Evolutionary conservation across 768 basidiomycete genomes (phyloP), one percentile per base, ranked within the genome.

Genomic region (Boletellus ananiceps): DNA sequence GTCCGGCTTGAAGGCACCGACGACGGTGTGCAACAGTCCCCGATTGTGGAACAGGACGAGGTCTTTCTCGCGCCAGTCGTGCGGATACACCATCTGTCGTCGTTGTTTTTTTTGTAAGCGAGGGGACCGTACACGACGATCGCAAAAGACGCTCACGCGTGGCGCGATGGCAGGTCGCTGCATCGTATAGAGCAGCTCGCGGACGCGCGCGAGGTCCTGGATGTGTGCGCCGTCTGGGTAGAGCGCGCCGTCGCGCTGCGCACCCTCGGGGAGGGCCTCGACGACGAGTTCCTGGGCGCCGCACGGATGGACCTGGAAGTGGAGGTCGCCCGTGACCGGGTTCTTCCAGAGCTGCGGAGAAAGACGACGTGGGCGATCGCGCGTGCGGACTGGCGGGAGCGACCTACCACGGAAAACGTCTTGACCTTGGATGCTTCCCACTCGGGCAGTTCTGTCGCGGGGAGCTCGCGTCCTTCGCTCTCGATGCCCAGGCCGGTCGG

Each of bases 301-400:
- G 57, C 86, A 88, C 4, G 88, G 92, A 64, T 95, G 93, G 4
- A 95, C 93, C 63, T 97, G 82, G 71, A 94, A 84, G 64, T 94
- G 89, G 18, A 97, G 76, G 2, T 73, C 72, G 21, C 84, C 83
- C 12, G 92, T 95, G 8, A 81, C 79, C 1, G 92, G 90, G 68
- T 94, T 95, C 75, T 94, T 94, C 93, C 93, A 95, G 7, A 86
- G 65, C 86, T 92, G 27, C 35, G 11, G 11, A 14, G 21, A 16
- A n/a, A n/a, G n/a, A 16, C 7, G 3, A n/a, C 4, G 12, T 46
- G 3, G 14, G 40, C 27, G 21, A 41, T 29, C 57, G 23, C 49
- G 44, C 27, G n/a, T 37, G 16, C 14, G 16, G 27, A 18, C 32
- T 16, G 33, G n/a, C 12, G 2, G 8, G 36, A 38, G 40, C 33